Conservation (phyloP, 2,329 filamentous ascomycete genomes). For the Calonectria ilicicola region DNA sequence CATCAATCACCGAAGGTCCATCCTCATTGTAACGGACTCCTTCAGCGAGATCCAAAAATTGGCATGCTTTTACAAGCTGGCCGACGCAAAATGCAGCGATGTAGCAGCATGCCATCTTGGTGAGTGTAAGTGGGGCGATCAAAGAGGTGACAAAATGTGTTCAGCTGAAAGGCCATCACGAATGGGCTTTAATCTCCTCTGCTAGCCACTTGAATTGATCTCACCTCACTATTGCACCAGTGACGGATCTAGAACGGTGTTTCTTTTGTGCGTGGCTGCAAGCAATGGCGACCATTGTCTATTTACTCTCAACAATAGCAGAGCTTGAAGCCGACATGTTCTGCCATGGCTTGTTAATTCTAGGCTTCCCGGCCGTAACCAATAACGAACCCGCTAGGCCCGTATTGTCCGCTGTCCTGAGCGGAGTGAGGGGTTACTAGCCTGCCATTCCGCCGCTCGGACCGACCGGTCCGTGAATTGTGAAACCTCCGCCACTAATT, state of each 20-base stretch:
- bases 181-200: background rate
- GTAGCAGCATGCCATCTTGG: slow-evolving; percentile 23
- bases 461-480: background rate
- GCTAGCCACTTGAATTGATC: background rate
- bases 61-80: slow-evolving; percentile 19
- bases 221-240: no score
- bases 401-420: background rate
- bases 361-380: background rate
- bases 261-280: background rate
- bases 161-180: background rate
- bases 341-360: background rate
- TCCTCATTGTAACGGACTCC: slow-evolving; percentile 22
- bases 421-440: background rate
- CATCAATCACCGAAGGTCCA: background rate
- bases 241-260: no score
- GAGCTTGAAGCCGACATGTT: background rate
- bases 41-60: slow-evolving; percentile 20
- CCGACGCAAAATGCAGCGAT: slow-evolving; percentile 23
- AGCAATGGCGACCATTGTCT: background rate
- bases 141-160: background rate
- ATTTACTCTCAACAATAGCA: background rate
- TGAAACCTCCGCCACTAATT: background rate
- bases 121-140: background rate
- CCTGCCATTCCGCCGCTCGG: background rate
- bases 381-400: background rate